Evolutionary conservation across 345 rosid species (phyloP).

Genomic region (Citrus unshiu): DNA sequence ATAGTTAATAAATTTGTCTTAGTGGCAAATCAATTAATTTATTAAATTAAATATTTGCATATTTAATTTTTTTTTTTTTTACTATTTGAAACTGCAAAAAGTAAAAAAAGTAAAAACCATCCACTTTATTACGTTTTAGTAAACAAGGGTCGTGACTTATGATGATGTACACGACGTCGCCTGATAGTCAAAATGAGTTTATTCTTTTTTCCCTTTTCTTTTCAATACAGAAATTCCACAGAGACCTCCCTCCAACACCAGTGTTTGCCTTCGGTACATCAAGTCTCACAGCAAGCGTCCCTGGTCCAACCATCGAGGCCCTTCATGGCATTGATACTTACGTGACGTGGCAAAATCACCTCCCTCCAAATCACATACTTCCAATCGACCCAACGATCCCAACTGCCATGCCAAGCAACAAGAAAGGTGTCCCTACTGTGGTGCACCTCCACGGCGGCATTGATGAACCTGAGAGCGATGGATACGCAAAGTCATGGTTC

Average conservation of each 20-base stretch:
- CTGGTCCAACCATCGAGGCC: slow-evolving; percentile 96
- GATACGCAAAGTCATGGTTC: slow-evolving; percentile 74
- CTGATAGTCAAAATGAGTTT: not conserved
- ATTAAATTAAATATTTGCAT: too few species aligned
- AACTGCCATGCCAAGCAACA: slow-evolving; percentile 43
- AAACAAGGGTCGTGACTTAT: not conserved
- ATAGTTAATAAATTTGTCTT: too few species aligned
- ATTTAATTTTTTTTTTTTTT: too few species aligned
- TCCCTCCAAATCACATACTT: slow-evolving; percentile 77
- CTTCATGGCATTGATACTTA: slow-evolving; percentile 46
- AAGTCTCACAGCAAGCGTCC: slow-evolving; percentile 52
- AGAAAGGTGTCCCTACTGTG: slow-evolving; percentile 76
- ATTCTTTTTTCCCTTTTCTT: not conserved
- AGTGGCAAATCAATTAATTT: too few species aligned
- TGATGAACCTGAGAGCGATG: slow-evolving; percentile 75
- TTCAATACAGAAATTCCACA: slow-evolving; percentile 69
- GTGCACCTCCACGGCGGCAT: slow-evolving; percentile 93
- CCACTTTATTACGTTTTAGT: too few species aligned
- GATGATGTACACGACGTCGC: not conserved
- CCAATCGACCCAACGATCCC: slow-evolving; percentile 91
- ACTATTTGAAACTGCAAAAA: too few species aligned
- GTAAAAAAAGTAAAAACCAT: too few species aligned
- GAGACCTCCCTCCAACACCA: slow-evolving; percentile 72
- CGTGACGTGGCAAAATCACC: slow-evolving; percentile 84
- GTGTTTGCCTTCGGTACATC: slow-evolving; percentile 89